Conservation (phyloP, 2,329 filamentous ascomycete species). For the Colletotrichum chrysophilum region DNA sequence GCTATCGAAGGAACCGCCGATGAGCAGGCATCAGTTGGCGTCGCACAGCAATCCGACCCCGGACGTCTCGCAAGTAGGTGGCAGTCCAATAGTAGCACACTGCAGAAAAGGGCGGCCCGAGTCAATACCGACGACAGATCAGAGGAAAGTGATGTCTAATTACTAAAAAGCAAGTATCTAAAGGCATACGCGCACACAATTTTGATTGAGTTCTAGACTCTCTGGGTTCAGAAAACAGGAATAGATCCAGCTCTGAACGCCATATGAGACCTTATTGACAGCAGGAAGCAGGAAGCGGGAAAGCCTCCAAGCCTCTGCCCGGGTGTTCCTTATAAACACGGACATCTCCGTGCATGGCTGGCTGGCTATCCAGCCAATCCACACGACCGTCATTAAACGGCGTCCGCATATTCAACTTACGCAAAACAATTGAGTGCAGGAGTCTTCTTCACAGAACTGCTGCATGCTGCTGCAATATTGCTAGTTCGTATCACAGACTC, state of each 20-base stretch:
- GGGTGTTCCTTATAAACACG: neutral
- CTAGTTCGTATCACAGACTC: neutral
- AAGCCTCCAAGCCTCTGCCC: neutral
- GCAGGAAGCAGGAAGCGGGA: neutral
- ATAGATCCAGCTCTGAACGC: neutral
- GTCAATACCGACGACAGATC: neutral
- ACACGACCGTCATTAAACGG: neutral
- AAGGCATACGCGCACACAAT: neutral
- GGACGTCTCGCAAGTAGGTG: neutral
- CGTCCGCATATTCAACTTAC: neutral
- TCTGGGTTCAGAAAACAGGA: neutral
- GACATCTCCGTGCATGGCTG: neutral
- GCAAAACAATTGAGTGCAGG: neutral
- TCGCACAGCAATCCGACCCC: neutral
- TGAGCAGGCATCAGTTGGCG: neutral
- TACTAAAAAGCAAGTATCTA: neutral
- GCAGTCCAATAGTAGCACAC: neutral
- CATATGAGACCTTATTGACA: neutral
- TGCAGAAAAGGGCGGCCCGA: neutral
- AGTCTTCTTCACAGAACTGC: neutral
- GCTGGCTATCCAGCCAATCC: neutral
- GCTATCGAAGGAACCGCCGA: neutral
- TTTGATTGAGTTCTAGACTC: neutral
- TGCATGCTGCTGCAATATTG: neutral
- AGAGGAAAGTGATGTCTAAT: neutral